Conservation (phyloP, 768 basidiomycete species). For the Leccinum boreale region DNA sequence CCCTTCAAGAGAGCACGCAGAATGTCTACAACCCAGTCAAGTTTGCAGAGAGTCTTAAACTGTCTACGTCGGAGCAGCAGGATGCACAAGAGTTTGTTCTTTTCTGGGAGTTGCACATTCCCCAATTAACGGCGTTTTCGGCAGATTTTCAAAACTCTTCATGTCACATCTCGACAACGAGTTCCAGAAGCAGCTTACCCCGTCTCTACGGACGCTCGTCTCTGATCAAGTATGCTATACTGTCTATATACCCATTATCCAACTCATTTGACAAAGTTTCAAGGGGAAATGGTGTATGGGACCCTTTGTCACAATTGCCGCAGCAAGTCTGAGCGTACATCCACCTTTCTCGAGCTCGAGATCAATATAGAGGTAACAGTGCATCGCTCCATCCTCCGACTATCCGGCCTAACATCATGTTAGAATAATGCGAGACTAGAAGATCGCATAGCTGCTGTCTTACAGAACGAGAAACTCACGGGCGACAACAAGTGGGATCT, state of each 20-base stretch:
- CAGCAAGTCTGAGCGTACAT: conserved; percentile 60
- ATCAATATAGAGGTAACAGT: conserved; percentile 67
- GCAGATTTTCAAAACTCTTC: conserved; percentile 91
- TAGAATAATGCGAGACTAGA: conserved; percentile 73
- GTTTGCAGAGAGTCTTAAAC: conserved; percentile 79
- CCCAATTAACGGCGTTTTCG: conserved; percentile 3
- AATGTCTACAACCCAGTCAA: conserved; percentile 79
- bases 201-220: conserved; percentile 63
- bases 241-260: background rate
- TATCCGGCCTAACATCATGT: background rate
- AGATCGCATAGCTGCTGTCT: conserved; percentile 61
- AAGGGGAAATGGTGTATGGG: conserved; percentile 79
- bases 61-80: conserved; percentile 86
- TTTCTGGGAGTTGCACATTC: background rate
- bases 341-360: conserved; percentile 87
- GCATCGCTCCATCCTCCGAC: background rate
- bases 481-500: conserved; percentile 75
- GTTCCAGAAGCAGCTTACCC: conserved; percentile 76
- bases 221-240: conserved; percentile 57
- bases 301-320: conserved; percentile 74
- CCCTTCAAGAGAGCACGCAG: conserved; percentile 70
- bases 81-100: conserved; percentile 88
- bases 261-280: conserved; percentile 55
- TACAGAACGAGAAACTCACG: conserved; percentile 68
- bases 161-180: conserved; percentile 85